A percentile compares a stretch with the other conserved stretches of the same genome.
These are phyloP conservation scores for Aethionema arabicum DNA, from an alignment of 345 rosid species.

Conservation along the genomic window DNA sequence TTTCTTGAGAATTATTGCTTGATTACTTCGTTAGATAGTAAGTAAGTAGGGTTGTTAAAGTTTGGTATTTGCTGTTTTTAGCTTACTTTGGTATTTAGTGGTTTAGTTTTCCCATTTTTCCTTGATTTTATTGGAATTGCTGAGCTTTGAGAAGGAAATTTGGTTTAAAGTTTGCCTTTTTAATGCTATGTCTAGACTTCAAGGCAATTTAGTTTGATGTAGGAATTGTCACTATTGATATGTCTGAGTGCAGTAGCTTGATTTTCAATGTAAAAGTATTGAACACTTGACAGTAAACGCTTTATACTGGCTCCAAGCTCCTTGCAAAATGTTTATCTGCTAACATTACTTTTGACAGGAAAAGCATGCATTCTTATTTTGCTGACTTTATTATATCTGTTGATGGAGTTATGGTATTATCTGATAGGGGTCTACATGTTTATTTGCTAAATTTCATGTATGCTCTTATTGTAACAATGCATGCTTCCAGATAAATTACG, in stretches of 20 bases:
- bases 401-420: conserved; percentile 4
- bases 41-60: conserved; percentile 16
- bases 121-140: not conserved
- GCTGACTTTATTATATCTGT: not conserved
- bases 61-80: conserved; percentile 6
- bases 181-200: conserved; percentile 3
- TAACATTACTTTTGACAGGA: too few relatives aligned
- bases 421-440: conserved; percentile 10
- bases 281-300: too few relatives aligned
- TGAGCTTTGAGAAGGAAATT: not conserved
- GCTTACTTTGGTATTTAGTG: conserved; percentile 6
- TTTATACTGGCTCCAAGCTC: not conserved
- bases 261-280: not conserved
- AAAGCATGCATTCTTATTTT: too few relatives aligned
- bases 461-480: conserved; percentile 22
- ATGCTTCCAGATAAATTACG: conserved; percentile 58
- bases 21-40: conserved; percentile 17
- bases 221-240: not conserved
- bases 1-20: not conserved
- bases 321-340: not conserved
- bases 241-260: conserved; percentile 18
- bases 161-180: not conserved
- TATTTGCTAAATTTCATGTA: conserved; percentile 7
- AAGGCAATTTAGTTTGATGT: not conserved
- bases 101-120: not conserved